phyloP scores from a whole-genome alignment of 768 basidiomycete genomes.

The Russula olivacea region DNA sequence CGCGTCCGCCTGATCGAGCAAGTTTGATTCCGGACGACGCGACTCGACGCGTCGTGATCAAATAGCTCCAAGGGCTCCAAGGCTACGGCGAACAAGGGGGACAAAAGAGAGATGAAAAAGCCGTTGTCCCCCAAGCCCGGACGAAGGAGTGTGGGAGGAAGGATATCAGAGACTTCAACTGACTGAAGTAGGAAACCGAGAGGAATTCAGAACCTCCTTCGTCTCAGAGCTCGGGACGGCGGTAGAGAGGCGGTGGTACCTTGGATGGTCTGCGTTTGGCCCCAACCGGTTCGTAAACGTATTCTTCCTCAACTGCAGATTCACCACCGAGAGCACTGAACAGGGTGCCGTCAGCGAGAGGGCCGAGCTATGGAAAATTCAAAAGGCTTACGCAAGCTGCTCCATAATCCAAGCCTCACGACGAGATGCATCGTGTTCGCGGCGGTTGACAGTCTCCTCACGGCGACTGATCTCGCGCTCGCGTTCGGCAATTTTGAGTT shows the following conservation, averaged over 20 bases:
- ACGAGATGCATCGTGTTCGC: slow-evolving; percentile 81
- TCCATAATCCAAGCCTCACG: slow-evolving; percentile 93
- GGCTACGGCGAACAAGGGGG: slow-evolving; percentile 58
- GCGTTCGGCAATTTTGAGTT: slow-evolving; percentile 77
- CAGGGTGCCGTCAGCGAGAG: slow-evolving; percentile 2
- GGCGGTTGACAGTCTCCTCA: slow-evolving; percentile 77
- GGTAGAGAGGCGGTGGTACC: slow-evolving; percentile 81
- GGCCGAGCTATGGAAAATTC: neutral
- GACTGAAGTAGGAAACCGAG: slow-evolving; percentile 37
- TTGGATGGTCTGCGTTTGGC: slow-evolving; percentile 70
- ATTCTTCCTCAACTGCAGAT: slow-evolving; percentile 70
- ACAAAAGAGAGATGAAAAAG: slow-evolving; percentile 52
- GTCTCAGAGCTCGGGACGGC: slow-evolving; percentile 93
- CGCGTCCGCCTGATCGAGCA: slow-evolving; percentile 24
- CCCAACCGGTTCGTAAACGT: slow-evolving; percentile 63
- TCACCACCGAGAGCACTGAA: slow-evolving; percentile 67
- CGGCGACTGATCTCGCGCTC: slow-evolving; percentile 83
- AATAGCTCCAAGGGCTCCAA: slow-evolving; percentile 28
- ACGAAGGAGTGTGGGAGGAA: slow-evolving; percentile 68
- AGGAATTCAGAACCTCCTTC: slow-evolving; percentile 60
- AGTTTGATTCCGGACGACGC: slow-evolving; percentile 30
- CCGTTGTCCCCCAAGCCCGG: slow-evolving; percentile 88
- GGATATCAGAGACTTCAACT: slow-evolving; percentile 63
- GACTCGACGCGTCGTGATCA: slow-evolving; percentile 15
- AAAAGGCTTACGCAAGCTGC: slow-evolving; percentile 66